These are phyloP conservation scores for Raffaelea deltoideospora DNA, from an alignment of 2,329 filamentous ascomycete species.

Conservation along the genomic window DNA sequence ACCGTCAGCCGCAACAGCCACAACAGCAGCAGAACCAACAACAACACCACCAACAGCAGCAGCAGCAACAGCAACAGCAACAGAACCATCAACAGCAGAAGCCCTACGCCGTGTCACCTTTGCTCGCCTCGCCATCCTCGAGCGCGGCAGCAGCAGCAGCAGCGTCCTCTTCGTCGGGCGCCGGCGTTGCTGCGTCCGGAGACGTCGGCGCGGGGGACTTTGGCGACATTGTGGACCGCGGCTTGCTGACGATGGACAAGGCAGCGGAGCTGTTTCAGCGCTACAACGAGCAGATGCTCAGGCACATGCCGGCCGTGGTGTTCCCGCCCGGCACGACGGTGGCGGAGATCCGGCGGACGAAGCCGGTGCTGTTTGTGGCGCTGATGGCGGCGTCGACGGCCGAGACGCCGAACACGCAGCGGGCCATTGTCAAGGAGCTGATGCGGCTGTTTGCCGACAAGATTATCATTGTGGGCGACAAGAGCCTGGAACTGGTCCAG, in stretches of 20 bases:
- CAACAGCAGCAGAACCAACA: not conserved
- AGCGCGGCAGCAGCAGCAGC: slow-evolving; percentile 7
- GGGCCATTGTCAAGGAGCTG: slow-evolving; percentile 49
- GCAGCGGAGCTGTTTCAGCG: slow-evolving; percentile 40
- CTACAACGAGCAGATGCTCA: slow-evolving; percentile 44
- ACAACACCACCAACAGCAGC: not conserved
- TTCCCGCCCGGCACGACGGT: slow-evolving; percentile 39
- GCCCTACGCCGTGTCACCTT: not conserved
- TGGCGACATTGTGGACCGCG: slow-evolving; percentile 41
- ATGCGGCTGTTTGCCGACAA: slow-evolving; percentile 61
- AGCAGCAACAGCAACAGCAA: slow-evolving; percentile 1
- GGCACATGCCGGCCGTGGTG: slow-evolving; percentile 47
- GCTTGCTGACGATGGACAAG: slow-evolving; percentile 38
- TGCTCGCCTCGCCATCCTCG: no score
- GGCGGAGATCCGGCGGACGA: slow-evolving; percentile 38
- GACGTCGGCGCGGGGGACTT: slow-evolving; percentile 14
- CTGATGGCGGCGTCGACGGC: slow-evolving; percentile 52
- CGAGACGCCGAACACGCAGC: slow-evolving; percentile 40
- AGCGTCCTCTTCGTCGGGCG: not conserved
- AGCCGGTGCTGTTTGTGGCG: slow-evolving; percentile 55
- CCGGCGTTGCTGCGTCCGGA: slow-evolving; percentile 3
- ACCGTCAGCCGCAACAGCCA: no score
- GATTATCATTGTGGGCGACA: slow-evolving; percentile 60
- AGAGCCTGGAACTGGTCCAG: slow-evolving; percentile 72
- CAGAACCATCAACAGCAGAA: not conserved